Percentiles rank a stretch among this genome's conserved stretches.
These are phyloP conservation scores for Combretum micranthum DNA, from an alignment of 345 rosid species.

Conservation along the genomic window DNA sequence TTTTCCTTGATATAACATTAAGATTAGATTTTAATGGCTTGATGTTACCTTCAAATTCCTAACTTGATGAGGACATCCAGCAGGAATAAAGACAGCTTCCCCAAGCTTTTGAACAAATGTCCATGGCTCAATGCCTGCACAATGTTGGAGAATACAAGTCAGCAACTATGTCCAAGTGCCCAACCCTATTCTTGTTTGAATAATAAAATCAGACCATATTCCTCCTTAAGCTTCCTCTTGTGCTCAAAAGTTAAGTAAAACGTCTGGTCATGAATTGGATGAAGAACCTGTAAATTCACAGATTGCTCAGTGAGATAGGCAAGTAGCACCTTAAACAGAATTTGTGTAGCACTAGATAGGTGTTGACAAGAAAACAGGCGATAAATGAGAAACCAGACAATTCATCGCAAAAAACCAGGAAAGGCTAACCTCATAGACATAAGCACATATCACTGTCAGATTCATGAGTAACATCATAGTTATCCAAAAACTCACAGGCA, in stretches of 20 bases:
- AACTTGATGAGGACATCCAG: conserved; percentile 56
- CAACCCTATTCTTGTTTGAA: not conserved
- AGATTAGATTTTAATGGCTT: no score
- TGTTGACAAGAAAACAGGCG: not conserved
- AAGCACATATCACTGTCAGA: no score
- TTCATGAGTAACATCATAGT: no score
- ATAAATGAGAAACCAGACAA: not conserved
- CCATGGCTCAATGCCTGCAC: conserved; percentile 49
- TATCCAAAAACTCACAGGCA: no score
- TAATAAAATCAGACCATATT: conserved; percentile 27
- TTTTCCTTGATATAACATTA: no score
- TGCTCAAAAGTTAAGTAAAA: conserved; percentile 34
- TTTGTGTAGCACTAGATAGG: not conserved
- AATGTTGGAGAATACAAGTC: not conserved
- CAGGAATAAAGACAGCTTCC: conserved; percentile 55
- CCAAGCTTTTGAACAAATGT: conserved; percentile 45
- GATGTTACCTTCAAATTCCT: conserved; percentile 37
- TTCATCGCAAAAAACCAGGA: not conserved
- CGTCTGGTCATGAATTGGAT: conserved; percentile 46
- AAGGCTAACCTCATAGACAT: no score
- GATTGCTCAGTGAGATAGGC: not conserved
- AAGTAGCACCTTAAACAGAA: no score
- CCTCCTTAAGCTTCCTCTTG: conserved; percentile 42
- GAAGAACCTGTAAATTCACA: conserved; percentile 23
- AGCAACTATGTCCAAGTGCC: not conserved